Percentiles rank a stretch among this genome's conserved stretches.
Evolutionary conservation across 2,329 filamentous ascomycete species (phyloP).

Genomic region (Aspergillus vadensis): DNA sequence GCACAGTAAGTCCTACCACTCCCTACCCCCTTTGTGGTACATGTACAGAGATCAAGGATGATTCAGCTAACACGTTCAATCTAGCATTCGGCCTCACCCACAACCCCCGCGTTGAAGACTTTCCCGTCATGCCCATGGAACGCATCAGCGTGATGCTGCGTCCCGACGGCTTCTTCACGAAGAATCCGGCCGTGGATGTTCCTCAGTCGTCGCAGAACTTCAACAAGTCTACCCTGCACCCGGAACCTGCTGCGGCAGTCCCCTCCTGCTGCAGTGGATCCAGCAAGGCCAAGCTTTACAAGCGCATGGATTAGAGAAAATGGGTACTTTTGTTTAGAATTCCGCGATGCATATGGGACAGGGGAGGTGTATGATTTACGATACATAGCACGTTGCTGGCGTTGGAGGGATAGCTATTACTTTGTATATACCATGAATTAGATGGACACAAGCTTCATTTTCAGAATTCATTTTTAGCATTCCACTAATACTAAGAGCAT

Average conservation of each 20-base stretch:
- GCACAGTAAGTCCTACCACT: slow-evolving; percentile 38
- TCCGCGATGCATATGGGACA: background rate
- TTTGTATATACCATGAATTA: background rate
- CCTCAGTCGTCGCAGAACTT: slow-evolving; percentile 45
- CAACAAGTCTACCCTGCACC: slow-evolving; percentile 44
- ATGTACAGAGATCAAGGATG: background rate
- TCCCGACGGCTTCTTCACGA: slow-evolving; percentile 56
- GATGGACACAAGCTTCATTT: background rate
- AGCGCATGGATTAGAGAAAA: slow-evolving; percentile 8
- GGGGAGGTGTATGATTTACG: slow-evolving; percentile 3
- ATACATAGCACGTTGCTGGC: background rate
- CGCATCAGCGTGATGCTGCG: slow-evolving; percentile 51
- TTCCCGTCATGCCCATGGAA: slow-evolving; percentile 69
- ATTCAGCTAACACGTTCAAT: slow-evolving; percentile 1
- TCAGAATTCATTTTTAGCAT: no score
- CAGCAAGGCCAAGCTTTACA: slow-evolving; percentile 36
- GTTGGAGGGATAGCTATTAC: background rate
- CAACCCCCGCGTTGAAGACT: slow-evolving; percentile 65
- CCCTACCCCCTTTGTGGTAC: background rate
- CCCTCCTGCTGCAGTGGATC: slow-evolving; percentile 25
- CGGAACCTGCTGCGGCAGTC: slow-evolving; percentile 20
- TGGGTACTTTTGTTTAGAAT: background rate
- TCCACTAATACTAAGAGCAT: no score
- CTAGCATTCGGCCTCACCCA: slow-evolving; percentile 61
- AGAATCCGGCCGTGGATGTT: slow-evolving; percentile 54